Percentiles rank a stretch among this genome's conserved stretches.
These are phyloP conservation scores for Candida tropicalis DNA, from an alignment of 1,139 yeast genomes.

Conservation along the genomic window DNA sequence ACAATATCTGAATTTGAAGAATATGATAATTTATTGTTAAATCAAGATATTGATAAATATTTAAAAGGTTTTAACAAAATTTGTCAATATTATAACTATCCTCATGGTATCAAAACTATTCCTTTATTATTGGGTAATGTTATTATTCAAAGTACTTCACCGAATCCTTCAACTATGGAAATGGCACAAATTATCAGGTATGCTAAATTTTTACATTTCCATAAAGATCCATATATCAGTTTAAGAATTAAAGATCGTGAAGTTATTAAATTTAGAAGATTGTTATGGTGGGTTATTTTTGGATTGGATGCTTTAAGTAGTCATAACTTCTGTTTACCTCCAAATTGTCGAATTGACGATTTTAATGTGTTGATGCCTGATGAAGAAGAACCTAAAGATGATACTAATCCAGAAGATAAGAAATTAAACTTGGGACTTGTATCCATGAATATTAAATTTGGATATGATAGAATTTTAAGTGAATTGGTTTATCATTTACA, in stretches of 20 bases:
- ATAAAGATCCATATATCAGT: slow-evolving; percentile 58
- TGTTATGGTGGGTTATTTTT: slow-evolving; percentile 69
- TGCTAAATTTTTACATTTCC: slow-evolving; percentile 57
- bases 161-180: slow-evolving; percentile 57
- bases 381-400: slow-evolving; percentile 43
- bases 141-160: slow-evolving; percentile 55
- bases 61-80: slow-evolving; percentile 50
- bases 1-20: slow-evolving; percentile 59
- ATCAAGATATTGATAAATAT: slow-evolving; percentile 53
- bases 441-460: slow-evolving; percentile 55
- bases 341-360: slow-evolving; percentile 55
- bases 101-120: slow-evolving; percentile 52
- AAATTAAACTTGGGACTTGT: slow-evolving; percentile 41
- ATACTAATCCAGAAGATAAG: slow-evolving; percentile 25
- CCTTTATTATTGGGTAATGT: slow-evolving; percentile 53
- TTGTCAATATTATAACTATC: slow-evolving; percentile 54
- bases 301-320: slow-evolving; percentile 61
- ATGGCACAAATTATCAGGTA: slow-evolving; percentile 53
- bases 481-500: slow-evolving; percentile 50
- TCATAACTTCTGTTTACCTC: slow-evolving; percentile 58
- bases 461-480: slow-evolving; percentile 53
- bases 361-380: slow-evolving; percentile 59
- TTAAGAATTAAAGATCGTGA: slow-evolving; percentile 51
- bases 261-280: slow-evolving; percentile 53
- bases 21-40: slow-evolving; percentile 47